These are phyloP conservation scores for Camptophora hylomeconis DNA, from an alignment of 2,329 filamentous ascomycete genomes.

Conservation along the genomic window DNA sequence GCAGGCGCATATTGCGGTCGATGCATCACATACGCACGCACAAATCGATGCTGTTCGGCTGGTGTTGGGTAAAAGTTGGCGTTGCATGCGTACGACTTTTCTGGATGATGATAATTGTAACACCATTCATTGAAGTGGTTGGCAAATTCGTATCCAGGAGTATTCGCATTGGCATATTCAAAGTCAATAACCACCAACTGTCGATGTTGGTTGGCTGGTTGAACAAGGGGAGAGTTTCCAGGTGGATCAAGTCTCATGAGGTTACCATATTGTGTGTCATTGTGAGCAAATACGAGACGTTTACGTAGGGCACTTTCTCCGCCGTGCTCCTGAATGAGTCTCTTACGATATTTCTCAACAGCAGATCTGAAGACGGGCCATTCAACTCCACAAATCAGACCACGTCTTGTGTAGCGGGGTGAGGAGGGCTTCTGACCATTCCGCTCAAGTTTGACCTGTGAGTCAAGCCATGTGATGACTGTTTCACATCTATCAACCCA, in stretches of 20 bases:
- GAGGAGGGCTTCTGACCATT: constrained; percentile 17
- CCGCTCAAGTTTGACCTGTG: constrained; percentile 41
- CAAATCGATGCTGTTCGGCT: constrained; percentile 56
- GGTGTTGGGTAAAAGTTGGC: constrained; percentile 58
- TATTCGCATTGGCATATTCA: constrained; percentile 87
- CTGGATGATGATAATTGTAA: constrained; percentile 83
- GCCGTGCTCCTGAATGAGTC: constrained; percentile 61
- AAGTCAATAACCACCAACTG: constrained; percentile 97
- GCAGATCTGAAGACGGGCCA: constrained; percentile 66
- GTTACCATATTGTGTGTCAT: constrained; percentile 98
- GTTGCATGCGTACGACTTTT: constrained; percentile 54
- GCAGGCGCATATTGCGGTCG: constrained; percentile 50
- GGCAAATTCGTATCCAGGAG: constrained; percentile 77
- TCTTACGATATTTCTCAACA: constrained; percentile 64
- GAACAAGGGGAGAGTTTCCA: constrained; percentile 67
- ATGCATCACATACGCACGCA: constrained; percentile 78
- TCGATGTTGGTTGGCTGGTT: constrained; percentile 87
- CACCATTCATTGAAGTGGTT: constrained; percentile 98
- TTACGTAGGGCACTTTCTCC: constrained; percentile 54
- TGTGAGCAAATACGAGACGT: constrained; percentile 85
- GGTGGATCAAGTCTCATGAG: constrained; percentile 65
- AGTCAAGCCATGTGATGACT: constrained; percentile 39
- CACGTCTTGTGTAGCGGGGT: constrained; percentile 29
- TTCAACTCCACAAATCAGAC: constrained; percentile 68
- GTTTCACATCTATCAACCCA: constrained; percentile 57